Conservation (phyloP, 352 stramenopile species). For the Elongisporangium prolatum region DNA sequence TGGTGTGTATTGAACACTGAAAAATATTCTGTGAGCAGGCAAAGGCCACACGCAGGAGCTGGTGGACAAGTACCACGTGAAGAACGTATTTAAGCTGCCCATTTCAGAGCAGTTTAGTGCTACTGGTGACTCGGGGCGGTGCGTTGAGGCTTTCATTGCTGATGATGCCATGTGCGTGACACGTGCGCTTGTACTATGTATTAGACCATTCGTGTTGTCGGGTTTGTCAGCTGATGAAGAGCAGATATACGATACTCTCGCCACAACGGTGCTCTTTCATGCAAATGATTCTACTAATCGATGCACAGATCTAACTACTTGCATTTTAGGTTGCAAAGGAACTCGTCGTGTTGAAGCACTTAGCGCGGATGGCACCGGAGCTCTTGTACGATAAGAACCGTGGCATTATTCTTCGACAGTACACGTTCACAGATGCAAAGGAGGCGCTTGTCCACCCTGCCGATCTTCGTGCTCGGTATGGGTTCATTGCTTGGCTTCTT, state of each 20-base stretch:
- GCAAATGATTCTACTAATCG: not conserved
- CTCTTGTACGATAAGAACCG: conserved; percentile 75
- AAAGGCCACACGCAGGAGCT: conserved; percentile 71
- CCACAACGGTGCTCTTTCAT: conserved; percentile 34
- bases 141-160: conserved; percentile 5
- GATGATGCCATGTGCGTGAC: not conserved
- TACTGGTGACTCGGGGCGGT: conserved; percentile 75
- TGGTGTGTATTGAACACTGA: not conserved
- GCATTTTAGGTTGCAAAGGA: conserved; percentile 62
- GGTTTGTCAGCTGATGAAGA: conserved; percentile 56
- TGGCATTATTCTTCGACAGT: conserved; percentile 76
- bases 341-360: conserved; percentile 72
- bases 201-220: conserved; percentile 77
- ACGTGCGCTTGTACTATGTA: conserved; percentile 6
- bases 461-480: conserved; percentile 67
- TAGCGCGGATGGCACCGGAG: conserved; percentile 62
- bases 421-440: conserved; percentile 64
- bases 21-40: conserved; percentile 21
- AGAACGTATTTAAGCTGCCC: conserved; percentile 82
- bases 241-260: conserved; percentile 66
- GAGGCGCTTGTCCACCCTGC: conserved; percentile 69
- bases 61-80: conserved; percentile 74
- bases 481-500: not conserved
- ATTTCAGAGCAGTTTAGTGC: conserved; percentile 73
- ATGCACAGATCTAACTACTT: not conserved